Base-by-base conservation (phyloP, 495 filamentous ascomycete species). In the Clavariopsis aquatica region DNA sequence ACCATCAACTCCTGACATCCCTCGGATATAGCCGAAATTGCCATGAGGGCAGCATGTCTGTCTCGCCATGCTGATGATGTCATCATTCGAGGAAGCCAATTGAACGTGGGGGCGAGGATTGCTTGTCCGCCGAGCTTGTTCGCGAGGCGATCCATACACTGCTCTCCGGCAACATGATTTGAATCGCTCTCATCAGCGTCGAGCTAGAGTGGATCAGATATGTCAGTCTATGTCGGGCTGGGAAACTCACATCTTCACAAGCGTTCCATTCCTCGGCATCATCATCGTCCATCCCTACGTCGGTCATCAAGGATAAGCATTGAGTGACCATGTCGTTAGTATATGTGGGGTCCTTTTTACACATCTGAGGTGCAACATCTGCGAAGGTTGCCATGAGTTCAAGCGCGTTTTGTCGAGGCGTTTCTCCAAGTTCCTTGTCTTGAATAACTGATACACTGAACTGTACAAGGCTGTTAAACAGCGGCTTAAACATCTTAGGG, bases 361-460 rank as follows among this genome's bases (percentile, higher is more conserved):
- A 98, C 88, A 97, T 96, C 27, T 86, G 84, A 12, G 95, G 90
- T 1, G 88, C 88, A 66, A 94, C 93, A 69, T 99, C 95, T 63
- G 95, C 94, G 77, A 99, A 99, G 1, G 95, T 99, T 27, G 92
- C 93, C 89, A 99, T 96, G 47, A 99, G 81, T 71, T 99, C 95
- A 57, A 99, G 78, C 1, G 95, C 89, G 73, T 97, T 98, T 74
- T 99, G 95, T 65, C 95, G 84, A 52, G 92, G 88, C 60, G 91
- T 83, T 73, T 98, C 92, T 51, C 83, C 88, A 28, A 98, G 82
- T 54, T 97, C 94, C 79, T 96, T 98, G 69, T 98, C 93, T 69
- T 94, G 90, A 66, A 99, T 87, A 34, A 98, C 91, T 8, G 88
- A 89, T 59, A 97, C 86, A 71, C 89, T 91, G 74, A 98, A 97